Evolutionary conservation across 1,139 yeast genomes (phyloP).

Genomic region (Petasospora rhodanensis): DNA sequence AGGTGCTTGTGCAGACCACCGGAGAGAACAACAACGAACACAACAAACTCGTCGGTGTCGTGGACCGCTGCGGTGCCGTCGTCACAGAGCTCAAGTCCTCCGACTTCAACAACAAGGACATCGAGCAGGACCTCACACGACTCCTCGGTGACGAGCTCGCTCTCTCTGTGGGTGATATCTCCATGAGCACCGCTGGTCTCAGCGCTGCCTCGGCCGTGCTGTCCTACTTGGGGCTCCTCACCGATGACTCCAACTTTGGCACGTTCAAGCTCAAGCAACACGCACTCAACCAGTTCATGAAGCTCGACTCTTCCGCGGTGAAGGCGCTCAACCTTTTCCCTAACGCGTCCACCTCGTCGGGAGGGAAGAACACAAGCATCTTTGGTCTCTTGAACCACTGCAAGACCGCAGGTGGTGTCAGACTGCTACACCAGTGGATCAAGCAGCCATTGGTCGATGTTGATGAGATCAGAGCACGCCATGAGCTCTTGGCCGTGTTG

Average conservation of each 20-base stretch:
- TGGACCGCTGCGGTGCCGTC: slow-evolving; percentile 74
- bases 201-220: slow-evolving; percentile 61
- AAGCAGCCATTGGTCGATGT: slow-evolving; percentile 84
- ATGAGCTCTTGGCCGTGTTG: slow-evolving; percentile 63
- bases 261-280: slow-evolving; percentile 55
- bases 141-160: slow-evolving; percentile 52
- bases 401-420: slow-evolving; percentile 79
- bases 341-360: slow-evolving; percentile 33
- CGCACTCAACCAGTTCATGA: slow-evolving; percentile 74
- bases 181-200: slow-evolving; percentile 35
- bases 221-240: slow-evolving; percentile 57
- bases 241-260: slow-evolving; percentile 51
- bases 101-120: slow-evolving; percentile 46
- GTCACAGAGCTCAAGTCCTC: slow-evolving; percentile 55
- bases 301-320: slow-evolving; percentile 84
- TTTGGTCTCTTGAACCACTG: slow-evolving; percentile 84
- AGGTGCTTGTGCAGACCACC: slow-evolving; percentile 59
- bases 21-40: slow-evolving; percentile 38
- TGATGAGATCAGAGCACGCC: slow-evolving; percentile 60
- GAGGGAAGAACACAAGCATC: slow-evolving; percentile 55
- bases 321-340: slow-evolving; percentile 87
- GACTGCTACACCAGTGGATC: slow-evolving; percentile 88
- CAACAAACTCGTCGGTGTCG: slow-evolving; percentile 51
- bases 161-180: slow-evolving; percentile 53
- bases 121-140: slow-evolving; percentile 70